Base-by-base conservation (phyloP, 345 rosid species). In the Camelina neglecta region DNA sequence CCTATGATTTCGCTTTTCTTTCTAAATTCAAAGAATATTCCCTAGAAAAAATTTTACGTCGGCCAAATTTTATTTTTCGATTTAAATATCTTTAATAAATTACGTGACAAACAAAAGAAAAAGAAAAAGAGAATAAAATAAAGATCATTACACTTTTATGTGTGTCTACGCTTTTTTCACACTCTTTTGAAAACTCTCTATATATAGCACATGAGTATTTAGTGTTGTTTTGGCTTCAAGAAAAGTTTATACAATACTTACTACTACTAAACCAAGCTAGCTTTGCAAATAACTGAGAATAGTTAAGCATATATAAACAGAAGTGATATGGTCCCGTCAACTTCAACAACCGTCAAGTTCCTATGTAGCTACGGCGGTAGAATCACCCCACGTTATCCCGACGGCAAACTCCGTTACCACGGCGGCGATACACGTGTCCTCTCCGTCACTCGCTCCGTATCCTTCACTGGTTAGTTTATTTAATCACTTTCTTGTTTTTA, bases 401-500 rank as follows among this genome's bases (percentile, higher is more conserved):
- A 93, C 76, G 90, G 93, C 16, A 89, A 84, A 49, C 98, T 92
- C 85, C 96, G 97, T 78, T 94, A 92, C 66, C 71, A 79, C 12
- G 98, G 97, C 20, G 98, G 98, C 12, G 82, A 88, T 16, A 92
- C 96, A 67, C 97, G 97, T 61, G 91, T 94, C 83, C 89, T 94
- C 70, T 84, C 96, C 64, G 95, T 90, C 44, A 59, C 77, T 66
- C 96, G 96, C 60, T 86, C 91, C 81, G 65, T 89, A 42, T 79
- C 96, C 24, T 92, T 89, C 45, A 18, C 85, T 2, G 95, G 98
- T 94, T 4, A 83, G 86, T 85, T 11, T 9, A 9, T 8, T n/a
- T 5, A 7, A 33, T 26, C 45, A 21, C 7, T 13, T 48, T n/a
- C 20, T 65, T 39, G 1, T 8, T 18, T 61, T 1, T 10, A 0